Base-by-base conservation (phyloP, 192 early-diverging fungal genomes). In the Borealophlyctis nickersoniae region DNA sequence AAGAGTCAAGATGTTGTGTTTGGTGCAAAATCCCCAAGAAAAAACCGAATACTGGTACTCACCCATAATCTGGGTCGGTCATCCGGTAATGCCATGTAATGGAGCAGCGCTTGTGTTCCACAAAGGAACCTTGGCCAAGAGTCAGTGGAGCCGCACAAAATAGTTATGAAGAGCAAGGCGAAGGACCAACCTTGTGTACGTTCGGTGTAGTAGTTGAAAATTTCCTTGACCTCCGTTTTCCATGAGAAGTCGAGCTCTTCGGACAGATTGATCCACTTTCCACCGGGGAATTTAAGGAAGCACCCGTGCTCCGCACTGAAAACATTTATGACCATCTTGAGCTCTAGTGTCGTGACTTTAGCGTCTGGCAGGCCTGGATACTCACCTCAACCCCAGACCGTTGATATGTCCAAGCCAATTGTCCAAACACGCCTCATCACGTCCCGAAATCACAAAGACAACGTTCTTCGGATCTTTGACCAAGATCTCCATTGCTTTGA, bases 31-130 rank as follows among this genome's bases (percentile, higher is more conserved):
- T n/a, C n/a, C n/a, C n/a, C n/a, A n/a, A n/a, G n/a, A n/a, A n/a
- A n/a, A n/a, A n/a, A n/a, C n/a, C n/a, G n/a, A n/a, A n/a, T n/a
- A n/a, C n/a, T n/a, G n/a, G n/a, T n/a, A n/a, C 64, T 27, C 53
- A 83, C 65, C 89, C 97, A 80, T 93, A 99, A 49, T 89, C 88
- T 2, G 95, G 97, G 66, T 99, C 97, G 2, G 94, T 89, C 63
- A 92, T 80, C 30, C 93, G 86, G 80, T 92, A 99, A 63, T 99
- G 94, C 96, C 96, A 99, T 34, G 95, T 96, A 22, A 99, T 80
- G 3, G 95, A 89, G 27, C 87, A 89, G 32, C 89, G 76, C 77
- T 99, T 99, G 74, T 91, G 86, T 56, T 98, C 96, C 50, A 96
- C 89, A 64, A 91, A 91, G 0, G 93, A 90, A 30, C 94, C 95